A percentile compares a stretch with the other conserved stretches of the same genome.
phyloP scores from a whole-genome alignment of 2,329 filamentous ascomycete genomes.

The Colletotrichum sp. region DNA sequence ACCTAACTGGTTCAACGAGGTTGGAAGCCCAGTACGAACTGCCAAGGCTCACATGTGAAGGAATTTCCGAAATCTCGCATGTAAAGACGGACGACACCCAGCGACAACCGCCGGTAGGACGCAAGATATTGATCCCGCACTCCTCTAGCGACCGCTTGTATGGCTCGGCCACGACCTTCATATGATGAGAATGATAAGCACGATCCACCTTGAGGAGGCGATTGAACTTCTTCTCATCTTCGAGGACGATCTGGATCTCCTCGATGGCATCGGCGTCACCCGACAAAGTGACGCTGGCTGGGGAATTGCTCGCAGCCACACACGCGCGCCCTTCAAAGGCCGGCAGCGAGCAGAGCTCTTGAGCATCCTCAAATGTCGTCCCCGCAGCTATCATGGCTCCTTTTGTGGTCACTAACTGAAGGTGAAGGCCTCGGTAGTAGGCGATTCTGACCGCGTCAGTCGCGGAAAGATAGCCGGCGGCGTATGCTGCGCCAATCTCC shows the following conservation, averaged over 20 bases:
- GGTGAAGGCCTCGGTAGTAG: slow-evolving; percentile 20
- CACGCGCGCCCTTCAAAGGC: slow-evolving; percentile 19
- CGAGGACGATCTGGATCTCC: slow-evolving; percentile 23
- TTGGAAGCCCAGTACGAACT: slow-evolving; percentile 30
- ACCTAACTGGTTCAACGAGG: slow-evolving; percentile 31
- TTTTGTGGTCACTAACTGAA: neutral
- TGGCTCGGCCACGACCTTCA: neutral
- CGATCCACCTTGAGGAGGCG: slow-evolving; percentile 26
- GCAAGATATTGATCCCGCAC: neutral
- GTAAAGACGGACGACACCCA: neutral
- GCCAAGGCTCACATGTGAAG: neutral
- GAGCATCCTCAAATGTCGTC: slow-evolving; percentile 19
- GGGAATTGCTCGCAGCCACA: slow-evolving; percentile 28
- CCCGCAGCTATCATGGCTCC: slow-evolving; percentile 29
- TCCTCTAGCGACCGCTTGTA: neutral
- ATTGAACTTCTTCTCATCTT: slow-evolving; percentile 22
- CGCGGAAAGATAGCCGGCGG: slow-evolving; percentile 42
- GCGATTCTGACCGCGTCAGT: slow-evolving; percentile 27
- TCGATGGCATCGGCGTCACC: slow-evolving; percentile 32
- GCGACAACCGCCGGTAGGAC: neutral
- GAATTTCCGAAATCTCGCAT: neutral
- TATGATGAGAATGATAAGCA: slow-evolving; percentile 35
- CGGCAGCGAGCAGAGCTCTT: neutral
- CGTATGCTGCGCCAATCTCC: slow-evolving; percentile 55
- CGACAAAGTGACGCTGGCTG: slow-evolving; percentile 24